Conservation (phyloP, 2,329 filamentous ascomycete species). For the Botrytis squamosa region DNA sequence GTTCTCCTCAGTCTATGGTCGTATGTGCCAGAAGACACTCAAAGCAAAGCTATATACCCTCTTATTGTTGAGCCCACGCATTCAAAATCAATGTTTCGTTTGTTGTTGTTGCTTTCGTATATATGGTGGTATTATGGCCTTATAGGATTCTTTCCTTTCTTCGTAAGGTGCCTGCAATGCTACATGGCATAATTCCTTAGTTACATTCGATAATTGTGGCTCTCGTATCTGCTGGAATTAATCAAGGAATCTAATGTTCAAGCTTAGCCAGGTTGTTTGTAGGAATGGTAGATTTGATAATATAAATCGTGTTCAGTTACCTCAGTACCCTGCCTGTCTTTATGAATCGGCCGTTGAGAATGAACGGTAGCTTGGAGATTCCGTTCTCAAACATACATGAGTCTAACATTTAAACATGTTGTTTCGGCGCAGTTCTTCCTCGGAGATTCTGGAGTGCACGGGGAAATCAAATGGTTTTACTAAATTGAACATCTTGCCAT, state of each 20-base stretch:
- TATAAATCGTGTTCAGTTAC: background rate
- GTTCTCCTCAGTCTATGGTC: slow-evolving; percentile 3
- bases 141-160: background rate
- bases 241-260: background rate
- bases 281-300: slow-evolving; percentile 6
- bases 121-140: background rate
- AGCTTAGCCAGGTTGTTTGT: background rate
- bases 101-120: background rate
- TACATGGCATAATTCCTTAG: background rate
- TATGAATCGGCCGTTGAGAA: background rate
- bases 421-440: background rate
- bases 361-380: background rate
- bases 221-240: slow-evolving; percentile 1
- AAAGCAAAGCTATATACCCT: background rate
- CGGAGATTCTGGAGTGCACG: background rate
- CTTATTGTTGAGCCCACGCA: rapidly evolving
- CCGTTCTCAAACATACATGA: background rate
- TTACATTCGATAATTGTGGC: background rate
- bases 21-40: rapidly evolving
- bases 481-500: background rate
- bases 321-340: background rate
- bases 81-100: too few relatives aligned
- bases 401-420: background rate
- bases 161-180: background rate
- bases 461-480: background rate